Base-by-base conservation (phyloP, 495 filamentous ascomycete genomes). In the Penicillium simplicissimum region DNA sequence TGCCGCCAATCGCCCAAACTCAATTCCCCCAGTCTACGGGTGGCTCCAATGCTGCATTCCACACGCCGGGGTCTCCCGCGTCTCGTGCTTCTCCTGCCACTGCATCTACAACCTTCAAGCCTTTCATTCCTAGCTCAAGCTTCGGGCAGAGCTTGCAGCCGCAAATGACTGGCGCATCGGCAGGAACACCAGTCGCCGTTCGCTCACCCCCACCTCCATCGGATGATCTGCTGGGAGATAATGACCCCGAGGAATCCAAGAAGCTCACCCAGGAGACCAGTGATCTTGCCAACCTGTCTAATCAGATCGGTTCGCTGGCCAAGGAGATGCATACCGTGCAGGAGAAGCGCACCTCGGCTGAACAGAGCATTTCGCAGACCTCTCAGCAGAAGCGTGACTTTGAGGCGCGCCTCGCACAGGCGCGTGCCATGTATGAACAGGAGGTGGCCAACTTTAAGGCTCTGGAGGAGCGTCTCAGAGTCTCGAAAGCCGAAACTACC, bases 301-400 rank as follows among this genome's bases (percentile, higher is more conserved):
- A 96, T 72, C 94, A 98, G 72, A 90, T 98, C 58, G 88, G 92
- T 7, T 91, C 87, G 8, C 75, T 98, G 58, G 87, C 92, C 2
- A 95, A 90, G 72, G 92, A 98, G 79, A 96, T 96, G 84, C 90
- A 95, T 71, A 91, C 91, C 60, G 87, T 96, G 5, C 93, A 96
- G 68, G 84, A 79, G 38, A 93, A 96, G 74, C 86, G 90, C 43
- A 81, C 78, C 2, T 85, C 87, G 7, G 88, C 89, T 2, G 92
- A 97, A 72, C 87, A 87, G 54, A 88, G 93, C 42, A 73, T 98
- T 51, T 88, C 85, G 58, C 88, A 92, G 59, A 86, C 88, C 34
- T 90, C 81, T 19, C 82, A 85, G 35, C 94, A 97, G 71, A 98
- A 97, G 78, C 88, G 88, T 56, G 90, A 96, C 60, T 93, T 98